Percentiles rank a stretch among this genome's conserved stretches.
phyloP scores from a whole-genome alignment of 768 basidiomycete genomes.

The Rubroboletus satanas region DNA sequence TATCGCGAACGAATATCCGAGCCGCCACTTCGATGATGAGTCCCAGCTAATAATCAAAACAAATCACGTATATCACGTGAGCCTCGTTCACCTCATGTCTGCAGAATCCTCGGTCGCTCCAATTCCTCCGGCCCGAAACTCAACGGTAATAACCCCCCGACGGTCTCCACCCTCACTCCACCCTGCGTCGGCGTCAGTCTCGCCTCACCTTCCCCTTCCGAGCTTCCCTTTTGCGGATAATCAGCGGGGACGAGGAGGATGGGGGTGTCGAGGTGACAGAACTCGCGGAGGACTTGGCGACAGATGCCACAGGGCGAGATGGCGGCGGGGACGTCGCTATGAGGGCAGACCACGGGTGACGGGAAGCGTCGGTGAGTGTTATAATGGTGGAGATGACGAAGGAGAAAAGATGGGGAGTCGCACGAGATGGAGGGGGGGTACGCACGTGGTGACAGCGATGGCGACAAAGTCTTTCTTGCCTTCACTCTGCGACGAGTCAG shows the following conservation, averaged over 20 bases:
- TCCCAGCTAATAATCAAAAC: neutral
- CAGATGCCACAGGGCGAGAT: conserved; percentile 93
- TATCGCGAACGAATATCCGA: too few relatives aligned
- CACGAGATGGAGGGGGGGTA: conserved; percentile 1
- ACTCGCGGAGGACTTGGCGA: conserved; percentile 86
- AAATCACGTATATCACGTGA: neutral
- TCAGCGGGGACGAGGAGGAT: conserved; percentile 66
- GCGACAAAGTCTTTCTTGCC: conserved; percentile 67
- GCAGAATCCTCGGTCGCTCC: conserved; percentile 40
- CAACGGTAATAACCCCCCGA: conserved; percentile 73
- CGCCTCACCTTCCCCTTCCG: conserved; percentile 24
- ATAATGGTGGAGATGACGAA: neutral
- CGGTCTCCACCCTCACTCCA: conserved; percentile 55
- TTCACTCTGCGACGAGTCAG: conserved; percentile 62
- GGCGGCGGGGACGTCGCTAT: conserved; percentile 62
- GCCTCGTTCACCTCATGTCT: neutral
- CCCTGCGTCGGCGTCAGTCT: conserved; percentile 24
- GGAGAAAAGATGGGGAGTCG: neutral
- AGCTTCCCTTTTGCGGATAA: conserved; percentile 39
- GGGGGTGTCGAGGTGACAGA: conserved; percentile 72
- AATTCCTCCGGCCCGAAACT: conserved; percentile 89
- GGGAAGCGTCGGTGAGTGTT: neutral
- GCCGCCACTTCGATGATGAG: too few relatives aligned
- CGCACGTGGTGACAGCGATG: conserved; percentile 78
- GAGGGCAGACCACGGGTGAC: too few relatives aligned